Base-by-base conservation (phyloP, 2,329 filamentous ascomycete genomes). In the Chrysoporthe cubensis region DNA sequence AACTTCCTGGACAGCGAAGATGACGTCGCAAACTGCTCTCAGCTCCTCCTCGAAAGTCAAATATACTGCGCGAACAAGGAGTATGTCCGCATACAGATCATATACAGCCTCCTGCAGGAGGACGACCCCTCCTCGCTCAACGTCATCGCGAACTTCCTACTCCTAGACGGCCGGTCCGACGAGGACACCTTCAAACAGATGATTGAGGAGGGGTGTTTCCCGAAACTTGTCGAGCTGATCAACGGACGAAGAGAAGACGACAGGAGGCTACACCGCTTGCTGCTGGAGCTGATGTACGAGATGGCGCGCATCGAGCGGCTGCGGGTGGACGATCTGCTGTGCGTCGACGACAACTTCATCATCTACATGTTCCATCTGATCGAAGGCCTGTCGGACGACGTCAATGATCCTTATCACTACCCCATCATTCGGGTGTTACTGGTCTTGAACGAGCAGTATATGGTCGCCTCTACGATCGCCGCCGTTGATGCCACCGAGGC, bases 371-470 rank as follows among this genome's bases (percentile, higher is more conserved):
- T 98, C 75, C 86, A 90, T 71, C 89, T 97, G 66, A 95, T 97
- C 75, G 95, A 98, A 80, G 87, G 92, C 70, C 84, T 95, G 5
- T 96, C 93, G 7, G 89, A 95, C 76, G 95, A 98, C 78, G 90
- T 88, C 32, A 88, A 93, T 72, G 96, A 98, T 78, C 95, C 95
- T 0, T 99, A 97, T 77, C 95, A 98, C 77, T 98, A 97, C 77
- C 91, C 93, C 6, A 91, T 97, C 58, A 97, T 99, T 75, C 88
- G 94, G 71, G 94, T 98, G 62, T 79, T 99, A 80, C 87, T 99
- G 73, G 94, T 98, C 40, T 81, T 99, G 71, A 99, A 99, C 79
- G 96, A 99, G 79, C 96, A 99, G 79, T 99, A 97, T 79, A 97
- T 99, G 92, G 90, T 98, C 66, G 84, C 88, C 26, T 87, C 83